These are phyloP conservation scores for Saururus chinensis DNA, from an alignment of 164 flowering plant species.

Conservation along the genomic window DNA sequence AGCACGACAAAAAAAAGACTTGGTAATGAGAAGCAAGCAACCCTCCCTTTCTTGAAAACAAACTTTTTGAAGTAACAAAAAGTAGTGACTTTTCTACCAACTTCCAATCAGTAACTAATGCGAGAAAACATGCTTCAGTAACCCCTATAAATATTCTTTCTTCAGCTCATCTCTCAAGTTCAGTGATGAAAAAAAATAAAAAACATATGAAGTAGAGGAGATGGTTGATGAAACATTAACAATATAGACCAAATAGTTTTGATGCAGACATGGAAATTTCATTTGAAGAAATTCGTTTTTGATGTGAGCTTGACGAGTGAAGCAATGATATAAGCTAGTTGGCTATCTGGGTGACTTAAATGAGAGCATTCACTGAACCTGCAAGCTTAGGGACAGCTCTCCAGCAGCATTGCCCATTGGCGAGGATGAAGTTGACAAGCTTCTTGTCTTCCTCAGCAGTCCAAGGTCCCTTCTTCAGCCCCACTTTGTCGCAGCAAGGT, in stretches of 20 bases:
- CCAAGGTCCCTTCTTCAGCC: conserved; percentile 76
- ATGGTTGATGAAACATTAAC: too few relatives aligned
- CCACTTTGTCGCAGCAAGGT: conserved; percentile 74
- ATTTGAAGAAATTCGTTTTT: too few relatives aligned
- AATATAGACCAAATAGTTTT: too few relatives aligned
- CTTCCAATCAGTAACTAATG: too few relatives aligned
- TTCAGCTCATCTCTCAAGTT: too few relatives aligned
- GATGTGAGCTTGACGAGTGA: too few relatives aligned
- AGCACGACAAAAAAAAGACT: neutral
- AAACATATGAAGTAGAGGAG: too few relatives aligned
- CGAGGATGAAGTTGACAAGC: conserved; percentile 65
- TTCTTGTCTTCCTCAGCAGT: conserved; percentile 64
- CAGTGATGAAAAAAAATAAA: too few relatives aligned
- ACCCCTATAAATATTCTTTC: too few relatives aligned
- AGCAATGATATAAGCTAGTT: neutral
- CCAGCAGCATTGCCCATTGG: conserved; percentile 84
- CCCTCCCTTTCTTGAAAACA: too few relatives aligned
- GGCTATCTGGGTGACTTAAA: neutral
- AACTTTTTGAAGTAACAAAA: neutral
- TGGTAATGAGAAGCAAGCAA: neutral
- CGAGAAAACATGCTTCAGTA: too few relatives aligned
- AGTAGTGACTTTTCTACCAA: neutral
- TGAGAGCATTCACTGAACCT: conserved; percentile 19
- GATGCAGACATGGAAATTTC: too few relatives aligned
- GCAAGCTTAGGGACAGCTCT: conserved; percentile 75